These are phyloP conservation scores for Chytriomyces sp. DNA, from an alignment of 192 early-diverging fungal genomes.

Conservation along the genomic window DNA sequence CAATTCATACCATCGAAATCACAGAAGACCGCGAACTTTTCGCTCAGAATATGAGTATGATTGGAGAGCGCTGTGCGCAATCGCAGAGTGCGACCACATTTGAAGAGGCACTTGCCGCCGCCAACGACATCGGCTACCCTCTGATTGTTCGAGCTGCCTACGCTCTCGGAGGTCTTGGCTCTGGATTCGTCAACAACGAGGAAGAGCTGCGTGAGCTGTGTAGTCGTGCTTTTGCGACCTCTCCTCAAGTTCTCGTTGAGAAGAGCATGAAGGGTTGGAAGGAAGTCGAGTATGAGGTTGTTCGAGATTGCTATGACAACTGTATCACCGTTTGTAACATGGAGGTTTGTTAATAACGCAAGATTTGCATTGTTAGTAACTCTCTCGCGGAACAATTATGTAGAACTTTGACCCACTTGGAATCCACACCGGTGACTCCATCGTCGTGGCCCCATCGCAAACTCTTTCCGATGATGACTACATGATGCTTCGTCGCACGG, in stretches of 20 bases:
- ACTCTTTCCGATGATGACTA: constrained; percentile 98
- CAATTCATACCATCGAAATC: constrained; percentile 91
- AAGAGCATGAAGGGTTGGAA: constrained; percentile 99
- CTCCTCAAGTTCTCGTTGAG: constrained; percentile 95
- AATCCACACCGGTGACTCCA: constrained; percentile 99
- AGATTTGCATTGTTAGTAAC: not conserved
- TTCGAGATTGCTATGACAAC: constrained; percentile 91
- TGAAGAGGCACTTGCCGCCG: constrained; percentile 86
- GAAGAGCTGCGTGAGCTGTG: constrained; percentile 78
- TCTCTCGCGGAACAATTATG: not conserved
- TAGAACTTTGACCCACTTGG: constrained; percentile 98
- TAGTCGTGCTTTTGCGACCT: constrained; percentile 85
- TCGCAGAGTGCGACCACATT: constrained; percentile 78
- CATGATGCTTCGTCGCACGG: constrained; percentile 96
- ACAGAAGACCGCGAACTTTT: constrained; percentile 98
- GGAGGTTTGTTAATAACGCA: constrained; percentile 63
- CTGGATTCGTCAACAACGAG: constrained; percentile 93
- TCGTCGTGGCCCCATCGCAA: constrained; percentile 97
- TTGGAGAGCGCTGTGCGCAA: constrained; percentile 90
- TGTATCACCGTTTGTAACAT: constrained; percentile 99
- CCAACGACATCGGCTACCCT: constrained; percentile 88
- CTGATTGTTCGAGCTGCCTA: constrained; percentile 96
- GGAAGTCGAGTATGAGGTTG: constrained; percentile 99
- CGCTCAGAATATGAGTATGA: constrained; percentile 80
- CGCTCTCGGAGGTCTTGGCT: constrained; percentile 94